Evolutionary conservation across 2,329 filamentous ascomycete species (phyloP), one percentile per base, ranked within the genome.

Genomic region (Xylariaceae sp.): DNA sequence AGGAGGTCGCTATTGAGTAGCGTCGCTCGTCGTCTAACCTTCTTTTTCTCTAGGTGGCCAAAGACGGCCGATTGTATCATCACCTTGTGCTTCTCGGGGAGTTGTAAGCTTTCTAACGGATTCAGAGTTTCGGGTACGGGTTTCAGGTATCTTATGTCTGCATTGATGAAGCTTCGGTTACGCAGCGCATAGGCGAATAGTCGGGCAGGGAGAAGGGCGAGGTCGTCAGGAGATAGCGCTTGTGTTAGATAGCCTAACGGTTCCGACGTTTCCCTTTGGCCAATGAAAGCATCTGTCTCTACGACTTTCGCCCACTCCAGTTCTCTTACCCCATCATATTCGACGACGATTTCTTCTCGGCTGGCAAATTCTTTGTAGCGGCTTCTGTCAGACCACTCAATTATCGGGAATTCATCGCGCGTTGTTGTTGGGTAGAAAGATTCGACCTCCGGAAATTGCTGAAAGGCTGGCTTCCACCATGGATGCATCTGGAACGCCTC

Each of bases 1-100:
- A 54, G 21, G 9, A 60, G 50, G 23, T 62, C 56, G 43, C 56
- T 62, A 44, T 62, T 53, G 5, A 62, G 31, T 8, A 60, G 41
- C 40, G 60, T 62, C 1, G 60, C 60, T n/a, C 56, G 53, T 39
- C 57, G 56, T 26, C 56, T 56, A 26, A 62, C 53, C 26, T 62
- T 62, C 53, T 62, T 62, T 31, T 62, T 62, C 60, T 62, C 60
- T 1, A 62, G 53, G 17, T 62, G 60, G 5, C 60, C 60, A n/a
- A 59, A 60, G 29, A 62, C 60, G 6, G 60, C 56, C 16, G 60
- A 62, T 16, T 62, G 60, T 21, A 62, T 62, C 57, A 62, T 62
- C 2, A 45, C 49, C 46, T 62, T 62, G 53, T 60, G 52, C 43
- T 60, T 62, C 36, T 62, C 60, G 16, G 60, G 60, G 1, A 62